These are phyloP conservation scores for Cadophora sp. DNA, from an alignment of 2,329 filamentous ascomycete genomes.

Conservation along the genomic window DNA sequence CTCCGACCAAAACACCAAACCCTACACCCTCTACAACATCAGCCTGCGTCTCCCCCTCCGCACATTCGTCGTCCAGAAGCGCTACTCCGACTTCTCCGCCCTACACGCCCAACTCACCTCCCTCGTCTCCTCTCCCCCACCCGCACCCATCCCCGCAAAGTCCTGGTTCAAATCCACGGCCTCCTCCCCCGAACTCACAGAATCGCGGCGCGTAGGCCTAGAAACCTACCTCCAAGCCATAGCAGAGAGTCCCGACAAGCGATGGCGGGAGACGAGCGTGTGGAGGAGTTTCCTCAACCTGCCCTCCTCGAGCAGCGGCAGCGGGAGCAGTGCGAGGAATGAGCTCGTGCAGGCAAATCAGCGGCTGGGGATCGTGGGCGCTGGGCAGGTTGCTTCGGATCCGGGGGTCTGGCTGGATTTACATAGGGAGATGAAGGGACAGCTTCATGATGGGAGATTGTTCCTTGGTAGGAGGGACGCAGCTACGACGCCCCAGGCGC, in stretches of 20 bases:
- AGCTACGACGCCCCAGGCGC: constrained; percentile 57
- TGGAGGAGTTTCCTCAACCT: constrained; percentile 80
- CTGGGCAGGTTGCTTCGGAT: constrained; percentile 40
- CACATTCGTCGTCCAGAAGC: constrained; percentile 78
- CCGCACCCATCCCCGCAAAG: constrained; percentile 72
- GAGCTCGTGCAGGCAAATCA: constrained; percentile 42
- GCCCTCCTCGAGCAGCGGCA: constrained; percentile 56
- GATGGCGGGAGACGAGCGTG: constrained; percentile 76
- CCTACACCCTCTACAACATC: constrained; percentile 80
- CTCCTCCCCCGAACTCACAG: constrained; percentile 71
- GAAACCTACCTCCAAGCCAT: constrained; percentile 77
- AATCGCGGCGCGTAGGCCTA: constrained; percentile 70
- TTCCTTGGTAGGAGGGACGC: constrained; percentile 73
- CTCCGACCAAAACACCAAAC: constrained; percentile 52
- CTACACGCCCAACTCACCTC: constrained; percentile 69
- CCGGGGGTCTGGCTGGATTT: constrained; percentile 74
- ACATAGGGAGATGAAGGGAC: constrained; percentile 74
- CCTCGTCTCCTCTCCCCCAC: constrained; percentile 68
- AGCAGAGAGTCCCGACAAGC: constrained; percentile 73
- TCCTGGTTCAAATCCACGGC: constrained; percentile 80
- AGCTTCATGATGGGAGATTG: constrained; percentile 70
- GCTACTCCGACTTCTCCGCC: constrained; percentile 79
- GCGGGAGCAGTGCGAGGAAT: constrained; percentile 40
- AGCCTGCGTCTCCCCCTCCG: constrained; percentile 77
- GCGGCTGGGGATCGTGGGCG: constrained; percentile 29